Evolutionary conservation across 768 basidiomycete species (phyloP).

Genomic region (Rhizopogon vulgaris): DNA sequence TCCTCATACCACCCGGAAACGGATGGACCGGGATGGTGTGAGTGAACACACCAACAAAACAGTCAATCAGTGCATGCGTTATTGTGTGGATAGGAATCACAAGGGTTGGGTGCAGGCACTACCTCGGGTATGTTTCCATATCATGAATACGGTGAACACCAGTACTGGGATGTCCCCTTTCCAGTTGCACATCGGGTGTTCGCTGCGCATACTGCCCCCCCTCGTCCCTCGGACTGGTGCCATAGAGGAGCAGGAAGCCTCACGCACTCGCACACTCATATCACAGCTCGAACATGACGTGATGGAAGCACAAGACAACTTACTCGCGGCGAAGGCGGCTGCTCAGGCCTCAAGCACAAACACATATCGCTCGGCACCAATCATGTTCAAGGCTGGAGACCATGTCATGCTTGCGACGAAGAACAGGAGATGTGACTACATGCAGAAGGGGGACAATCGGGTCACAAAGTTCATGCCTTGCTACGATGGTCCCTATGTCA

Average conservation of each 20-base stretch:
- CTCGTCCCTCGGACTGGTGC: too few relatives aligned
- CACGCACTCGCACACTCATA: too few relatives aligned
- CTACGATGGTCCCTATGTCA: constrained; percentile 27
- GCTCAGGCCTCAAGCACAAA: constrained; percentile 8
- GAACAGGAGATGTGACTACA: constrained; percentile 21
- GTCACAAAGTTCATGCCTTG: constrained; percentile 38
- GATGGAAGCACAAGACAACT: constrained; percentile 17
- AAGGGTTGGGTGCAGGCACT: constrained; percentile 25
- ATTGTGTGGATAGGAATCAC: constrained; percentile 17
- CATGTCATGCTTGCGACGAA: constrained; percentile 30
- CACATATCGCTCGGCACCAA: background rate
- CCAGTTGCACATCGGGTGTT: constrained; percentile 3
- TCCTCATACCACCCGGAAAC: constrained; percentile 33
- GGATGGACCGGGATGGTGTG: constrained; percentile 26
- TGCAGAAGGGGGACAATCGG: constrained; percentile 13
- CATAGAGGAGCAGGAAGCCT: too few relatives aligned
- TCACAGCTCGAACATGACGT: too few relatives aligned
- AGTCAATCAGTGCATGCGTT: constrained; percentile 21
- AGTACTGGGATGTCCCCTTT: constrained; percentile 22
- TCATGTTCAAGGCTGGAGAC: too few relatives aligned
- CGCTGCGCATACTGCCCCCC: background rate
- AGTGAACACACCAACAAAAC: constrained; percentile 30
- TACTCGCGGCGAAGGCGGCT: constrained; percentile 15
- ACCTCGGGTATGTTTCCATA: constrained; percentile 22
- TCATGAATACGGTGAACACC: constrained; percentile 30